phyloP scores from a whole-genome alignment of 352 stramenopile species.

The Discostella stelligera region DNA sequence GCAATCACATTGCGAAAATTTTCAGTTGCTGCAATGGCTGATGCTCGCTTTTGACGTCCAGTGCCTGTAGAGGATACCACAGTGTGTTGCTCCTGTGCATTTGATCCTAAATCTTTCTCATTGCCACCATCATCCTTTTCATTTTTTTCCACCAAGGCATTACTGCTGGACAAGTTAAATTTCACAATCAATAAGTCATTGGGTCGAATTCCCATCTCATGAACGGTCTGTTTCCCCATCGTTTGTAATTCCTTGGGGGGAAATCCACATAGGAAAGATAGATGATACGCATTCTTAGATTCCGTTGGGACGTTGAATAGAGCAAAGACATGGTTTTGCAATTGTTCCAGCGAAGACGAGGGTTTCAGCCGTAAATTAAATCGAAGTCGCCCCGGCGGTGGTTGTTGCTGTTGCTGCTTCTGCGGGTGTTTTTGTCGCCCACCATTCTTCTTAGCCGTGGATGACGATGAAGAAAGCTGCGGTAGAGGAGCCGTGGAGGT shows the following conservation, averaged over 20 bases:
- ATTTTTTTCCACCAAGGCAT: background rate
- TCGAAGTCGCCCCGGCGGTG: constrained; percentile 16
- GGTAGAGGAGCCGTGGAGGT: constrained; percentile 24
- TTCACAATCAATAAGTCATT: constrained; percentile 51
- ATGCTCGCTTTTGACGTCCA: constrained; percentile 53
- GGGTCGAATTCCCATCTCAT: constrained; percentile 38
- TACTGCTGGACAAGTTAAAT: constrained; percentile 10
- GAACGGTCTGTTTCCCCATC: constrained; percentile 21
- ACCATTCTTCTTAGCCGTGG: background rate
- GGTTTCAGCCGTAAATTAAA: constrained; percentile 33
- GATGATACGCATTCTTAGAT: constrained; percentile 8
- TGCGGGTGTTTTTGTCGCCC: background rate
- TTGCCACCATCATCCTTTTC: background rate
- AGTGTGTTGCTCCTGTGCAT: background rate
- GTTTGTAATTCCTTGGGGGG: constrained; percentile 32
- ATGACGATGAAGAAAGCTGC: background rate
- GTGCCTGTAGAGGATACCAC: background rate
- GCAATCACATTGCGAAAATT: constrained; percentile 64
- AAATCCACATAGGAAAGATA: constrained; percentile 39
- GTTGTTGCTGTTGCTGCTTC: constrained; percentile 5
- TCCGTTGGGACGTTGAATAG: constrained; percentile 29
- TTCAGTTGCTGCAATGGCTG: constrained; percentile 56
- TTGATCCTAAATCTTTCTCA: constrained; percentile 7
- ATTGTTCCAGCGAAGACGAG: constrained; percentile 26
- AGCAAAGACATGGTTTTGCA: constrained; percentile 27